Conservation (phyloP, 139 green algal species). For the Coccomyxa sp. region DNA sequence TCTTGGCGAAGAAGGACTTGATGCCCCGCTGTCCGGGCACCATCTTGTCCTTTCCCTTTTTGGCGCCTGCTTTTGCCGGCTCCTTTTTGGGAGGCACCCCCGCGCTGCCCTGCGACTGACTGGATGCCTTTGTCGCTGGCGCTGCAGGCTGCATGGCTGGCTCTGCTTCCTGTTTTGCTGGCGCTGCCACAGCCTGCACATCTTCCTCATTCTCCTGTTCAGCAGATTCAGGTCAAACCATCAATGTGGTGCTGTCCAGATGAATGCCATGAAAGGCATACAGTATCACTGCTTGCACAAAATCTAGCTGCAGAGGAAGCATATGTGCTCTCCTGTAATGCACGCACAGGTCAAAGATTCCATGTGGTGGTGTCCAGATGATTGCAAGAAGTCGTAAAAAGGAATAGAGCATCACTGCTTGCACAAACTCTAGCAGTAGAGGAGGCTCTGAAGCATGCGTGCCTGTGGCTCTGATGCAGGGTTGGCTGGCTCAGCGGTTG, state of each 20-base stretch:
- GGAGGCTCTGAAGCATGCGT: too few relatives aligned
- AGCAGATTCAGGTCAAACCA: background rate
- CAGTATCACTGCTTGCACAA: too few relatives aligned
- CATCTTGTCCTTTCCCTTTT: background rate
- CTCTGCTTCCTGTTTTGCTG: background rate
- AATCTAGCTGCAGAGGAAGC: too few relatives aligned
- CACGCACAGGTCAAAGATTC: background rate
- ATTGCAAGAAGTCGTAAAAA: too few relatives aligned
- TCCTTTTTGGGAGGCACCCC: background rate
- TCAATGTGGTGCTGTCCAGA: too few relatives aligned
- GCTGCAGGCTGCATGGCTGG: background rate
- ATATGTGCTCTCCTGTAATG: too few relatives aligned
- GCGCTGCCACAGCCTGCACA: background rate
- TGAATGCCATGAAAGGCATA: too few relatives aligned
- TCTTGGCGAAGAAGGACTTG: constrained; percentile 29
- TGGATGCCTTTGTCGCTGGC: too few relatives aligned
- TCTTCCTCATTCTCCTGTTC: background rate
- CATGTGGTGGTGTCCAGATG: too few relatives aligned
- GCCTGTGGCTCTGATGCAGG: too few relatives aligned
- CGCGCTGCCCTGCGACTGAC: background rate
- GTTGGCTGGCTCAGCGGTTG: background rate
- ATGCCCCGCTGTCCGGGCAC: constrained; percentile 13
- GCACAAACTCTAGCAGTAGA: too few relatives aligned
- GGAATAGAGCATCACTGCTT: too few relatives aligned
- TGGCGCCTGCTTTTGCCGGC: background rate